Percentiles rank a stretch among this genome's conserved stretches.
phyloP scores from a whole-genome alignment of 495 filamentous ascomycete species.

The Choiromyces venosus region DNA sequence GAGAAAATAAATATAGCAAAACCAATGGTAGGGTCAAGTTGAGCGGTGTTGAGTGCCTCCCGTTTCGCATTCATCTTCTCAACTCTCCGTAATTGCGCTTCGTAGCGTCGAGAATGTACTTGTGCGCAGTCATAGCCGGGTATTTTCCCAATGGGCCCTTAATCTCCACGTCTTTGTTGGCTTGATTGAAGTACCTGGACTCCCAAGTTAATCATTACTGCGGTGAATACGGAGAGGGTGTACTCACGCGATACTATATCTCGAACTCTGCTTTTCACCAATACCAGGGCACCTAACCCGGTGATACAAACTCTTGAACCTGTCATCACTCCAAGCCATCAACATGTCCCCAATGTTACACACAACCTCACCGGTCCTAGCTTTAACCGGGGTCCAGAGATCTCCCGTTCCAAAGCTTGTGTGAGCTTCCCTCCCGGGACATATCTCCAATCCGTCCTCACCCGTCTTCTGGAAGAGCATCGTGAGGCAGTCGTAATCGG shows the following conservation, averaged over 20 bases:
- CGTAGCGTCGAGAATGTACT: slow-evolving; percentile 57
- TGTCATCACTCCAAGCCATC: slow-evolving; percentile 65
- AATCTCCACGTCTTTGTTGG: slow-evolving; percentile 55
- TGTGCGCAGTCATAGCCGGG: slow-evolving; percentile 53
- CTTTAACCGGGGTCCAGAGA: slow-evolving; percentile 58
- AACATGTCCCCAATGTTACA: slow-evolving; percentile 66
- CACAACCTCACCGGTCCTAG: slow-evolving; percentile 54
- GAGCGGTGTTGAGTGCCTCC: neutral
- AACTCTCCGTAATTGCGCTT: slow-evolving; percentile 51
- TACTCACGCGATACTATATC: slow-evolving; percentile 55
- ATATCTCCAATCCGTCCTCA: slow-evolving; percentile 61
- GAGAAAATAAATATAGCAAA: neutral
- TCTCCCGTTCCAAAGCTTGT: slow-evolving; percentile 58
- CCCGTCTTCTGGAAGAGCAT: slow-evolving; percentile 61
- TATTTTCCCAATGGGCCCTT: slow-evolving; percentile 60
- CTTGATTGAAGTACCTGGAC: slow-evolving; percentile 57
- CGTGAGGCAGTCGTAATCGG: slow-evolving; percentile 60
- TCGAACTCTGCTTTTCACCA: slow-evolving; percentile 53
- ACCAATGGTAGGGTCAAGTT: neutral
- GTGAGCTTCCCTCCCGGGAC: slow-evolving; percentile 58
- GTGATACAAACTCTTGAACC: slow-evolving; percentile 62
- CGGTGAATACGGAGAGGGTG: neutral
- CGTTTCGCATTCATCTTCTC: slow-evolving; percentile 39
- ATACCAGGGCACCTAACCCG: slow-evolving; percentile 54
- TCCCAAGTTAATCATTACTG: neutral